These are phyloP conservation scores for Oidiodendron maius DNA, from an alignment of 495 filamentous ascomycete species.

Conservation along the genomic window DNA sequence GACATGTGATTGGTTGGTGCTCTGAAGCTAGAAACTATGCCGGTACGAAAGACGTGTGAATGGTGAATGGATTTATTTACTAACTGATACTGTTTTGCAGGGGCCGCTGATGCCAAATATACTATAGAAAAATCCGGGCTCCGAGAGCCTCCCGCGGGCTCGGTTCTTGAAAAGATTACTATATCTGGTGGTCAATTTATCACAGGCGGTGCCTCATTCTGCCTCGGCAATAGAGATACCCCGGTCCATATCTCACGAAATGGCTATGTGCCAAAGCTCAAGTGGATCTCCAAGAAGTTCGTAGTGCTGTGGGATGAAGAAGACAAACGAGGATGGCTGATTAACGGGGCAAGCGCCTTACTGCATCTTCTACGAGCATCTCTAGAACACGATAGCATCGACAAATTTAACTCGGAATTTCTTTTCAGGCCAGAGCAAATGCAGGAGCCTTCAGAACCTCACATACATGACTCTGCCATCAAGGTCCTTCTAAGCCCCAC, in stretches of 20 bases:
- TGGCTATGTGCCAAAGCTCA: constrained; percentile 11
- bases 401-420: constrained; percentile 12
- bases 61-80: no score
- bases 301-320: constrained; percentile 31
- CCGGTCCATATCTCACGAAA: constrained; percentile 11
- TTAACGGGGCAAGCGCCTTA: constrained; percentile 32
- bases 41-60: no score
- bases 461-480: no score
- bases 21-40: no score
- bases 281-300: constrained; percentile 23
- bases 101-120: no score
- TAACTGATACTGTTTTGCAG: no score
- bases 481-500: no score
- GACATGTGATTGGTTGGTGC: no score
- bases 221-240: constrained; percentile 20
- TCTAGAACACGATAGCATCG: constrained; percentile 15
- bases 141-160: constrained; percentile 5
- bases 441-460: no score
- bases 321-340: constrained; percentile 31
- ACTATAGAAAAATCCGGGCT: no score
- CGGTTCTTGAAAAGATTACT: constrained; percentile 19
- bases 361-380: constrained; percentile 34
- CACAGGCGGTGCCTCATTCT: constrained; percentile 13
- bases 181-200: constrained; percentile 22
- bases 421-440: no score